phyloP scores from a whole-genome alignment of 1,284 basidiomycete species.

The Naganishia cerealis region DNA sequence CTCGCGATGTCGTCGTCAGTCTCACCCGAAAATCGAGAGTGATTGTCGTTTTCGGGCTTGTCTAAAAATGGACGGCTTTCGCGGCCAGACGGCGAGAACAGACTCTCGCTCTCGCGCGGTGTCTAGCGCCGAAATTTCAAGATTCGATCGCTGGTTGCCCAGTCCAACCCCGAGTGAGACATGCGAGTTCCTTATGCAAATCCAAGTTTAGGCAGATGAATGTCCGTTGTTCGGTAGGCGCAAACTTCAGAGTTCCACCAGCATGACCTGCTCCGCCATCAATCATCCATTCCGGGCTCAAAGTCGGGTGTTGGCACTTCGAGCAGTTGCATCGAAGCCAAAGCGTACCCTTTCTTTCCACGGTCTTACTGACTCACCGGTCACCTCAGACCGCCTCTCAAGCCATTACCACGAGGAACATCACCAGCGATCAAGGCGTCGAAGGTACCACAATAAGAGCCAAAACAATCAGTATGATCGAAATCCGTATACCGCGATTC shows the following conservation, averaged over 20 bases:
- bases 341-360: background rate
- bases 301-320: background rate
- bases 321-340: background rate
- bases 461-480: slow-evolving; percentile 1
- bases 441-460: slow-evolving; percentile 1
- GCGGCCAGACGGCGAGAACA: background rate
- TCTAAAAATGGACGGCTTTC: background rate
- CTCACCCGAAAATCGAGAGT: background rate
- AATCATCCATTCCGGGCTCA: background rate
- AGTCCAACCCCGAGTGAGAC: background rate
- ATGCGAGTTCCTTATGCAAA: background rate
- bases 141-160: background rate
- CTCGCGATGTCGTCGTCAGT: background rate
- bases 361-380: background rate
- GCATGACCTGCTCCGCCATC: background rate
- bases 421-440: slow-evolving; percentile 10
- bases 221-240: too few species aligned
- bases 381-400: background rate
- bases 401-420: background rate
- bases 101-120: background rate
- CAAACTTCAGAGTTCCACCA: background rate
- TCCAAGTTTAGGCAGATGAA: background rate
- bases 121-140: background rate
- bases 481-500: background rate
- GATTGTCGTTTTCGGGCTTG: background rate